Conservation (phyloP, 176 grass and related monocot genomes). For the Carex scoparia region DNA sequence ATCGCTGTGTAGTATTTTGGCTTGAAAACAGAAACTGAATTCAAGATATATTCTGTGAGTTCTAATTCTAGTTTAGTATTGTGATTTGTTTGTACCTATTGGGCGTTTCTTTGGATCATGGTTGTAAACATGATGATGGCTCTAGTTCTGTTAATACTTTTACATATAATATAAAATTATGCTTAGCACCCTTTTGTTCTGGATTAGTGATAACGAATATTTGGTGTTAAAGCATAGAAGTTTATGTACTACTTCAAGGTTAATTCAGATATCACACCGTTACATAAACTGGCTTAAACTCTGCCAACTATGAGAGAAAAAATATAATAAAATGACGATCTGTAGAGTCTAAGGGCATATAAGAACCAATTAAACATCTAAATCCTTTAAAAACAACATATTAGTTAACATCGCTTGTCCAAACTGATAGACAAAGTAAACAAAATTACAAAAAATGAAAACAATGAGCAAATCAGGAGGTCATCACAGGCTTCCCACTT, state of each 20-base stretch:
- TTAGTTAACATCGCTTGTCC: background rate
- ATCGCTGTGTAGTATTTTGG: conserved; percentile 1
- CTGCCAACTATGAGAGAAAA: background rate
- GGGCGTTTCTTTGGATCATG: background rate
- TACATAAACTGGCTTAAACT: background rate
- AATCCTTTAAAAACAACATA: background rate
- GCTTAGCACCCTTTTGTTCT: background rate
- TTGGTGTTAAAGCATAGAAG: no score
- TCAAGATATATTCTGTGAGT: background rate
- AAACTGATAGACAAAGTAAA: background rate
- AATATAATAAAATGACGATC: background rate
- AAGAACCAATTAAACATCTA: background rate
- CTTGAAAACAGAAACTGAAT: background rate
- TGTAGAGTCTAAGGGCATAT: background rate
- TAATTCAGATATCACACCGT: background rate
- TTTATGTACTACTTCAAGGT: no score
- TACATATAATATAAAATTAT: no score
- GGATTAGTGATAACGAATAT: no score
- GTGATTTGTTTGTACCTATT: conserved; percentile 1
- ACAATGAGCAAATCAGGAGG: conserved; percentile 5
- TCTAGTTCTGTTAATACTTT: background rate
- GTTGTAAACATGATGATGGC: background rate
- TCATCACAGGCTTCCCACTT: conserved; percentile 63
- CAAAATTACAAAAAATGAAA: background rate
- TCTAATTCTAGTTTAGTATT: background rate